Evolutionary conservation across 148 eudicot species (phyloP).

Genomic region (Vaccinium corymbosum): DNA sequence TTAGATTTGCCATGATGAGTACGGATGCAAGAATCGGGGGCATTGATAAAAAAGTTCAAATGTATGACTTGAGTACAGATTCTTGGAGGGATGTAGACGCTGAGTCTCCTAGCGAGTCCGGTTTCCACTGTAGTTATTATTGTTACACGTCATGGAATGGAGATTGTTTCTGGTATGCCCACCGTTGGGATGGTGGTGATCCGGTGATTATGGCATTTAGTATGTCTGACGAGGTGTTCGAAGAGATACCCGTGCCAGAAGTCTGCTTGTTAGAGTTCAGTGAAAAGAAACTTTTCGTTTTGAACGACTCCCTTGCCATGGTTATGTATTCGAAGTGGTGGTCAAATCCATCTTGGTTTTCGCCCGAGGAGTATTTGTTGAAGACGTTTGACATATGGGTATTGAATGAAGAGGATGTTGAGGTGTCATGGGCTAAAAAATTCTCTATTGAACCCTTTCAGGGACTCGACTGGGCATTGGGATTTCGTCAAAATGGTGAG

Average conservation of each 20-base stretch:
- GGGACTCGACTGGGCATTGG: background rate
- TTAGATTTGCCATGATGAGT: background rate
- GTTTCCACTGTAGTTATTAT: background rate
- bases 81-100: background rate
- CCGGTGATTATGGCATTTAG: background rate
- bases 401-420: background rate
- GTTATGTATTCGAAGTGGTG: background rate
- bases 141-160: background rate
- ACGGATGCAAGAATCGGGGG: background rate
- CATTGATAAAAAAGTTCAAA: background rate
- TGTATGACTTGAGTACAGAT: background rate
- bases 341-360: background rate
- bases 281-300: background rate
- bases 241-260: background rate
- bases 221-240: background rate
- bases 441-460: background rate
- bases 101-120: background rate
- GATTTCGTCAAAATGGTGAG: background rate
- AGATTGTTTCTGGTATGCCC: background rate
- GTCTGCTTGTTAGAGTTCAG: background rate
- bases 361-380: background rate
- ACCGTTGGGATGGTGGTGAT: background rate
- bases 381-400: background rate
- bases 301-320: background rate
- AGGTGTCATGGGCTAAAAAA: background rate